Percentiles rank a stretch among this genome's conserved stretches.
Conservation (phyloP, 2,329 filamentous ascomycete species). For the Clonostachys byssicola region DNA sequence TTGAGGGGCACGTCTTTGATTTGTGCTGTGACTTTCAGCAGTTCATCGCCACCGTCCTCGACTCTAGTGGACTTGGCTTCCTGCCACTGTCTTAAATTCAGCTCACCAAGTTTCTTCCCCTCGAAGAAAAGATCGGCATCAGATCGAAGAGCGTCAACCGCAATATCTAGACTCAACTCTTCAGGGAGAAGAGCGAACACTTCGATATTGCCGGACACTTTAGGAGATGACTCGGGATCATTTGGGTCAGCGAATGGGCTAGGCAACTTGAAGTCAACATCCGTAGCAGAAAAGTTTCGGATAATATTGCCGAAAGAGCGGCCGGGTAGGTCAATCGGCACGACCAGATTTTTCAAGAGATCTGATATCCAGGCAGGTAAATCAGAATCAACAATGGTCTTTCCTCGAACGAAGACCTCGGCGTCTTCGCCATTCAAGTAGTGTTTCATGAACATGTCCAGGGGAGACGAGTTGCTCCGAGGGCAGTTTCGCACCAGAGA, state of each 20-base stretch:
- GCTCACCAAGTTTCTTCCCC: constrained; percentile 70
- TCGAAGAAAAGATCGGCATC: constrained; percentile 79
- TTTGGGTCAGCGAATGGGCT: constrained; percentile 73
- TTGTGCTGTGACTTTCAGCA: constrained; percentile 69
- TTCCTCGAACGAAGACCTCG: constrained; percentile 79
- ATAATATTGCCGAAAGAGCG: constrained; percentile 78
- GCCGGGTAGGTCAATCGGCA: constrained; percentile 82
- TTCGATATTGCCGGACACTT: constrained; percentile 77
- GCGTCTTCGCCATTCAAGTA: constrained; percentile 80
- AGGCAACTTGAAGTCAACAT: constrained; percentile 84
- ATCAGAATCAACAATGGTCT: constrained; percentile 57
- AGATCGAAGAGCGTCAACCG: constrained; percentile 73
- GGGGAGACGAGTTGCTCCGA: constrained; percentile 70
- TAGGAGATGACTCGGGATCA: constrained; percentile 68
- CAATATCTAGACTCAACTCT: constrained; percentile 81
- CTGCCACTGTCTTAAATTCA: constrained; percentile 82
- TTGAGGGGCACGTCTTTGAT: constrained; percentile 77
- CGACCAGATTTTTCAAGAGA: constrained; percentile 73
- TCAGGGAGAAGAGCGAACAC: constrained; percentile 76
- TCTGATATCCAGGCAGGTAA: constrained; percentile 82
- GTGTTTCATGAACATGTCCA: constrained; percentile 75
- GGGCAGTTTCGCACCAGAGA: constrained; percentile 72
- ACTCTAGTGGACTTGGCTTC: constrained; percentile 74
- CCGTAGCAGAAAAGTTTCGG: constrained; percentile 78
- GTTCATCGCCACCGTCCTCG: constrained; percentile 45